Base-by-base conservation (phyloP, 2,329 filamentous ascomycete genomes). In the Mariannaea sp. region DNA sequence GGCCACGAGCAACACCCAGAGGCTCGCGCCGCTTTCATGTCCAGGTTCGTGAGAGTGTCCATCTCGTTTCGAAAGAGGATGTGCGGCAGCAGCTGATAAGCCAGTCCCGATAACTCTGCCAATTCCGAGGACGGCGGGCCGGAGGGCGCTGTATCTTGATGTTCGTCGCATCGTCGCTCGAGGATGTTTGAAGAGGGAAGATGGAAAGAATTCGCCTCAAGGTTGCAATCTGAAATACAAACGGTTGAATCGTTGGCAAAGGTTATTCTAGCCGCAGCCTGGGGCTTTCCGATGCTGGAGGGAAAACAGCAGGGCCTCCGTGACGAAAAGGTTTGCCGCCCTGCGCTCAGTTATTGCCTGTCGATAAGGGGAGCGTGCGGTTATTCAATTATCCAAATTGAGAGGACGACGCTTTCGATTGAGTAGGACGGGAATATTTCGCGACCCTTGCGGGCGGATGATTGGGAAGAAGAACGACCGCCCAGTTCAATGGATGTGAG, bases 1-100 rank as follows among this genome's bases (percentile, higher is more conserved):
- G 24, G 92, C 80, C 50, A 86, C 79, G 57, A 94, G 81, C 68
- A 97, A 91, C 39, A 93, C 77, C 89, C 90, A 96, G 61, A 96
- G 76, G 44, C 82, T 81, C 7, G 85, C 81, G 57, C 88, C 76
- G 7, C 87, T 86, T 19, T 80, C 76, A 5, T 75, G 71, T 49
- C 84, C 77, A 4, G 48, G 44, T 56, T 80, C 77, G 29, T 74
- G 77, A 49, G 78, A 71, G 39, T 79, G 70, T 39, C 75, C 74
- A 24, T 66, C 69, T 27, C 61, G 56, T 27, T 59, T 53, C 10
- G 62, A 58, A 32, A 81, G 50, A 2, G 80, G 79, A 13, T 77
- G 77, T 9, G 80, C 78, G 4, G 77, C 71, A 32, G 76, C 80
- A 9, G 75, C 78, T 14, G 76, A 76, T 20, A 84, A 61, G 55